phyloP scores from a whole-genome alignment of 2,329 filamentous ascomycete genomes.

The Sporothrix schenckii region DNA sequence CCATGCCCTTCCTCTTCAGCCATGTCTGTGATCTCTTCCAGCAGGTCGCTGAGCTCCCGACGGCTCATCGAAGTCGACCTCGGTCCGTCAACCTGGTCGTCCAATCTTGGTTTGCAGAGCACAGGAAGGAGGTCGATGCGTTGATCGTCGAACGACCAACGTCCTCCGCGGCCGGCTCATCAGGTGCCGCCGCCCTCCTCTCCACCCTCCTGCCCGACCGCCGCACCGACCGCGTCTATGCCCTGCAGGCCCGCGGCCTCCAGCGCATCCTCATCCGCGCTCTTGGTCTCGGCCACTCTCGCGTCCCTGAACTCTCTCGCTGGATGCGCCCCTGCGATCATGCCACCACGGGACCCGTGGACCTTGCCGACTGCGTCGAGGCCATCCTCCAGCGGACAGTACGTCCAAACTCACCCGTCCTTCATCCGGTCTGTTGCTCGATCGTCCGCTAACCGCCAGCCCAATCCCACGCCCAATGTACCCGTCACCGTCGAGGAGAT shows the following conservation, averaged over 20 bases:
- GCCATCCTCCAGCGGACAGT: slow-evolving; percentile 60
- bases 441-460: slow-evolving; percentile 35
- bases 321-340: slow-evolving; percentile 61
- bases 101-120: slow-evolving; percentile 67
- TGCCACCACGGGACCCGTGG: slow-evolving; percentile 64
- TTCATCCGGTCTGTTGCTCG: not conserved
- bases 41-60: slow-evolving; percentile 56
- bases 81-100: slow-evolving; percentile 45
- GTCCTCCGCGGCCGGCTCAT: not conserved
- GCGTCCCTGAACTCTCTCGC: slow-evolving; percentile 62
- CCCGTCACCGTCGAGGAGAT: slow-evolving; percentile 71
- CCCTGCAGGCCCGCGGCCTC: slow-evolving; percentile 63
- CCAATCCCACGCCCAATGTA: slow-evolving; percentile 44
- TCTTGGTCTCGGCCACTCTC: slow-evolving; percentile 65
- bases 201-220: slow-evolving; percentile 76
- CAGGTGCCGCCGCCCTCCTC: slow-evolving; percentile 58
- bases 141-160: not conserved
- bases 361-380: slow-evolving; percentile 74
- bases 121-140: slow-evolving; percentile 49
- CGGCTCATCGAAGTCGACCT: slow-evolving; percentile 40
- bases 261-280: slow-evolving; percentile 68
- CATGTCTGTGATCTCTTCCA: slow-evolving; percentile 75
- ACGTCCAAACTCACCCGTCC: not conserved
- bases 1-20: slow-evolving; percentile 69
- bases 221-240: slow-evolving; percentile 77